Evolutionary conservation across 73 alveolate species (phyloP).

Genomic region (Tetrahymena malaccensis): DNA sequence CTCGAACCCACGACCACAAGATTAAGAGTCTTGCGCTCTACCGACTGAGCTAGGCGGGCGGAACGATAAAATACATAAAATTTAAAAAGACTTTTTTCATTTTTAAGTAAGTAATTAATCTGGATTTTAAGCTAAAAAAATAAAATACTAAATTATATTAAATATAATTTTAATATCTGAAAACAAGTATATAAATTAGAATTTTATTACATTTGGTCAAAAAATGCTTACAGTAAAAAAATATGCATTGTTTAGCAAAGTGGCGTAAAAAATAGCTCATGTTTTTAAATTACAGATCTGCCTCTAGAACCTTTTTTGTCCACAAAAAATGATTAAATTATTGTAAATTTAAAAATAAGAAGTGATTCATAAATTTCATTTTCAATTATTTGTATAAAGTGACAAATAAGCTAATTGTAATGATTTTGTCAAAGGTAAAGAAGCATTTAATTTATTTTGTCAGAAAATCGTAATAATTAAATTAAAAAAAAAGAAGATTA

Average conservation of each 20-base stretch:
- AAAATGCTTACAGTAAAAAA: not conserved
- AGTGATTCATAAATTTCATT: not conserved
- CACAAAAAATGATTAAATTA: not conserved
- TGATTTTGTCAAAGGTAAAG: not conserved
- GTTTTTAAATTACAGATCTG: not conserved
- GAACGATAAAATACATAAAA: not conserved
- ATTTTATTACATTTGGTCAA: too few species aligned
- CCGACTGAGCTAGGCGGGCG: slow-evolving; percentile 7
- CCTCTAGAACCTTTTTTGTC: not conserved
- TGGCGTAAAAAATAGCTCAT: not conserved
- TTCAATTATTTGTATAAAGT: too few species aligned
- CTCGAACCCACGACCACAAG: slow-evolving; percentile 4
- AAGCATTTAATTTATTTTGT: too few species aligned
- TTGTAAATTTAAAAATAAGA: not conserved
- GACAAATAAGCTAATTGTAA: not conserved
- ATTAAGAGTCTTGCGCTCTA: slow-evolving; percentile 1
- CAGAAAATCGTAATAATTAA: not conserved
- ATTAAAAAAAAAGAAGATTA: too few species aligned
- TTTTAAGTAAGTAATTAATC: too few species aligned
- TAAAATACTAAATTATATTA: too few species aligned
- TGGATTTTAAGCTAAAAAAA: not conserved
- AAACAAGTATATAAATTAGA: too few species aligned
- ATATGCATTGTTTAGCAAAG: too few species aligned
- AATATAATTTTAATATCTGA: too few species aligned
- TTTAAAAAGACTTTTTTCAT: too few species aligned